These are phyloP conservation scores for Aspergillus sparsus DNA, from an alignment of 495 filamentous ascomycete genomes.

Conservation along the genomic window DNA sequence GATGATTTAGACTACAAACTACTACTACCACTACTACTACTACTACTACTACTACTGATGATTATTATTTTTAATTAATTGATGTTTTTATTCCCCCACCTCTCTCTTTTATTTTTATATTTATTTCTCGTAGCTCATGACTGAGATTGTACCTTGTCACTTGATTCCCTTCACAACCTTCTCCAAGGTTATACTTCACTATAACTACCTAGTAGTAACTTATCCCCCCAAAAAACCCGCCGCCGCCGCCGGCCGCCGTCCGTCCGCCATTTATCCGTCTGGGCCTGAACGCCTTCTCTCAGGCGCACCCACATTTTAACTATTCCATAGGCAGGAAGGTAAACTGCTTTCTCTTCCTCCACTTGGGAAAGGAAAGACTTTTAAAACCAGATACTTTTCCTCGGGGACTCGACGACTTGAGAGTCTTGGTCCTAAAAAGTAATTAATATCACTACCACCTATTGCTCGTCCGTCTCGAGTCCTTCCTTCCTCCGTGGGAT, in stretches of 20 bases:
- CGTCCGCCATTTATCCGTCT: slow-evolving; percentile 9
- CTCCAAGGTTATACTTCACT: too few species aligned
- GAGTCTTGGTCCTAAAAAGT: background rate
- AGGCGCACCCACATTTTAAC: slow-evolving; percentile 3
- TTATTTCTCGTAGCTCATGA: too few species aligned
- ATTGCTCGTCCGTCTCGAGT: too few species aligned
- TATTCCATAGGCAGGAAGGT: background rate
- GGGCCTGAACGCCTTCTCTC: slow-evolving; percentile 9
- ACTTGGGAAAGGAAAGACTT: slow-evolving; percentile 4
- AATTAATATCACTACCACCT: background rate
- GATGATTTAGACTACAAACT: background rate
- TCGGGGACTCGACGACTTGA: slow-evolving; percentile 1
- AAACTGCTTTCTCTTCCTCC: background rate
- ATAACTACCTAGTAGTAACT: too few species aligned
- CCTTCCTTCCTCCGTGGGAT: too few species aligned
- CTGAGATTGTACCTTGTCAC: too few species aligned
- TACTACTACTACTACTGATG: background rate
- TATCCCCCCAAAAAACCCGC: background rate
- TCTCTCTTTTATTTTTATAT: too few species aligned
- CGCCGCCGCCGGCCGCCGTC: background rate
- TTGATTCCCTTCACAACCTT: too few species aligned
- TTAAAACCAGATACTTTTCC: background rate
- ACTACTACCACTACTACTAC: background rate
- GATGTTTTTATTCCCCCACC: too few species aligned
- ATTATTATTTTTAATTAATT: too few species aligned